phyloP scores from a whole-genome alignment of 129 eudicot genomes.

The Glebionis coronaria region DNA sequence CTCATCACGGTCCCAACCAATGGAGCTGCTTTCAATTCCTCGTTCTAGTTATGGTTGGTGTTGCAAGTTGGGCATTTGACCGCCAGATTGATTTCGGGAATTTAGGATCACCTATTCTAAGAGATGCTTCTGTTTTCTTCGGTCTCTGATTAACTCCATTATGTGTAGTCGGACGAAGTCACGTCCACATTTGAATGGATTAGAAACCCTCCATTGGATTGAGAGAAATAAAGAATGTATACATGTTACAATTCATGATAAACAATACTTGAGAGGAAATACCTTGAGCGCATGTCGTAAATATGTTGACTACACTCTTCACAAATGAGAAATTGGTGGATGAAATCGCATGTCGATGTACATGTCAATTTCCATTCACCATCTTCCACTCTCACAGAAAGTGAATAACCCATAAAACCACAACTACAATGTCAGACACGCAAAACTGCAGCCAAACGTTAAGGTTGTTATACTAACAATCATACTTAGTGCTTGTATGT shows the following conservation, averaged over 20 bases:
- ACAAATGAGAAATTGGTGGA: slow-evolving; percentile 78
- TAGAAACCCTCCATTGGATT: slow-evolving; percentile 46
- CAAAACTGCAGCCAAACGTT: too few relatives aligned
- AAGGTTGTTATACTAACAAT: too few relatives aligned
- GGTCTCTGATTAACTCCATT: slow-evolving; percentile 79
- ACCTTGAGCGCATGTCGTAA: slow-evolving; percentile 85
- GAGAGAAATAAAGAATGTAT: not conserved
- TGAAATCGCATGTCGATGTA: too few relatives aligned
- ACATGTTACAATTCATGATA: not conserved
- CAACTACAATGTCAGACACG: slow-evolving; percentile 67
- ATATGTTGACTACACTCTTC: slow-evolving; percentile 94
- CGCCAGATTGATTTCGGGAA: too few relatives aligned
- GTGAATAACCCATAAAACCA: slow-evolving; percentile 94
- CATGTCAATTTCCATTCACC: slow-evolving; percentile 83
- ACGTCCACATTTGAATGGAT: slow-evolving; percentile 59
- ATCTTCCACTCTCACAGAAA: slow-evolving; percentile 89
- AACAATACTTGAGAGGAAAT: not conserved
- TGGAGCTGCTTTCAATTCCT: slow-evolving; percentile 27
- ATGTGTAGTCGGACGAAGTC: slow-evolving; percentile 80
- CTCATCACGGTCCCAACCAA: too few relatives aligned
- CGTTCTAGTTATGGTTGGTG: slow-evolving; percentile 21
- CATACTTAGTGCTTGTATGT: too few relatives aligned
- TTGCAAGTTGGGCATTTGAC: slow-evolving; percentile 76
- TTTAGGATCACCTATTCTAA: slow-evolving; percentile 66
- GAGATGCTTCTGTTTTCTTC: slow-evolving; percentile 61